Base-by-base conservation (phyloP, 495 filamentous ascomycete genomes). In the Melanomma pulvis-pyrius region DNA sequence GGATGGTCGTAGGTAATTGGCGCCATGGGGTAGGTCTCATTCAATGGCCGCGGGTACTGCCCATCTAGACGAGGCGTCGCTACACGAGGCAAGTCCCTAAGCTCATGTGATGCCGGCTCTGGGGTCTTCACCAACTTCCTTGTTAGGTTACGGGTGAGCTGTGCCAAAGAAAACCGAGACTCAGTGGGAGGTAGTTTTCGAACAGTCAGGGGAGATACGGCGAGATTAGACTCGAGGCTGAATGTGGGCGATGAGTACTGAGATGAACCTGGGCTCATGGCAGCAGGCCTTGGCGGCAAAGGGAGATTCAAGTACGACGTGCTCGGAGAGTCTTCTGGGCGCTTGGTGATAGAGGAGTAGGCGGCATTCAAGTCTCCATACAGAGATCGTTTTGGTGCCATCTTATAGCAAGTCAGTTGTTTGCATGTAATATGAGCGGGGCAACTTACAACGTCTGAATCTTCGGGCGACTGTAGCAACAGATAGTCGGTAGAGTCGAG, bases 401-500 rank as follows among this genome's bases (percentile, higher is more conserved):
- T 67, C 59, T 67, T 11, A 21, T 19, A 13, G 15, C 29, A 46
- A 0, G 12, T 29, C 60, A 56, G 47, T 19, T 28, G 17, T 50
- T n/a, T 34, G 19, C 19, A 52, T 51, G 8, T 32, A 26, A 6
- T 2, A 6, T 17, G 22, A 26, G 19, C 13, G n/a, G 11, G 28
- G n/a, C 12, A n/a, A 39, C 26, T 0, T 59, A 70, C 50, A 5
- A 52, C 46, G 13, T 65, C 67, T 26, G 52, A 28, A 24, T 70
- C 61, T 19, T 62, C 61, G 12, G 70, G 60, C 0, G 57, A 65
- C 29, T 46, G 49, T 26, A 56, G 36, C 12, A 46, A 62, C n/a
- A 72, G 62, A 54, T 73, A 74, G 11, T 75, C 73, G 24, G 39
- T 28, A 5, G 61, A 57, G 19, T 75, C 71, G 12, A 51, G 41